These are phyloP conservation scores for Psilocybe cyanescens DNA, from an alignment of 768 basidiomycete genomes.

Conservation along the genomic window DNA sequence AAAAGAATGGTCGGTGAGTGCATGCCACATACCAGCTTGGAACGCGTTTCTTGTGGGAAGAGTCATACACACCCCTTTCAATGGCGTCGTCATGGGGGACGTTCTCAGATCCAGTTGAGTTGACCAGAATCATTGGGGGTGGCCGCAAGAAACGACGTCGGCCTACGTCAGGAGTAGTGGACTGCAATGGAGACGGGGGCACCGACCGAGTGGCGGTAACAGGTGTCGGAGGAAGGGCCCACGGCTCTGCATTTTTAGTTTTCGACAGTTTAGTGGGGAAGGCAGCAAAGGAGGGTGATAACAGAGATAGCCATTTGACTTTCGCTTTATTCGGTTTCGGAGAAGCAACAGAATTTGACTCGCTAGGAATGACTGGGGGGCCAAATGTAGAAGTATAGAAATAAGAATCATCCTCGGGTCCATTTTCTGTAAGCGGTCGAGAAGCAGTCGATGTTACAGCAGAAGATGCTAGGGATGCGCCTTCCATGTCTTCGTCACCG, in stretches of 20 bases:
- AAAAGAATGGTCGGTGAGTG: background rate
- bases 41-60: slow-evolving; percentile 79
- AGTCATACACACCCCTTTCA: slow-evolving; percentile 76
- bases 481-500: slow-evolving; percentile 33
- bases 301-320: slow-evolving; percentile 22
- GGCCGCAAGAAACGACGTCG: slow-evolving; percentile 26
- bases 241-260: slow-evolving; percentile 7
- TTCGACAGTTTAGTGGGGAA: slow-evolving; percentile 14
- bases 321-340: slow-evolving; percentile 16
- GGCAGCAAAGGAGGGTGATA: slow-evolving; percentile 24
- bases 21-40: slow-evolving; percentile 71
- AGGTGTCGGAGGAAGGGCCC: slow-evolving; percentile 8
- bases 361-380: background rate
- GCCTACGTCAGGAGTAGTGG: background rate
- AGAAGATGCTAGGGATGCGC: slow-evolving; percentile 57
- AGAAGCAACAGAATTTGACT: slow-evolving; percentile 1
- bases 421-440: slow-evolving; percentile 19
- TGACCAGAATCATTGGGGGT: slow-evolving; percentile 32
- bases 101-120: slow-evolving; percentile 35
- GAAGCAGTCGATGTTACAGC: slow-evolving; percentile 31
- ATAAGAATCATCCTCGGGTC: slow-evolving; percentile 12
- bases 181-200: slow-evolving; percentile 4
- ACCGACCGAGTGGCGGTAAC: slow-evolving; percentile 3
- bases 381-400: slow-evolving; percentile 15
- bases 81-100: slow-evolving; percentile 27